phyloP scores from a whole-genome alignment of 2,329 filamentous ascomycete species.

The Monilinia polystroma region DNA sequence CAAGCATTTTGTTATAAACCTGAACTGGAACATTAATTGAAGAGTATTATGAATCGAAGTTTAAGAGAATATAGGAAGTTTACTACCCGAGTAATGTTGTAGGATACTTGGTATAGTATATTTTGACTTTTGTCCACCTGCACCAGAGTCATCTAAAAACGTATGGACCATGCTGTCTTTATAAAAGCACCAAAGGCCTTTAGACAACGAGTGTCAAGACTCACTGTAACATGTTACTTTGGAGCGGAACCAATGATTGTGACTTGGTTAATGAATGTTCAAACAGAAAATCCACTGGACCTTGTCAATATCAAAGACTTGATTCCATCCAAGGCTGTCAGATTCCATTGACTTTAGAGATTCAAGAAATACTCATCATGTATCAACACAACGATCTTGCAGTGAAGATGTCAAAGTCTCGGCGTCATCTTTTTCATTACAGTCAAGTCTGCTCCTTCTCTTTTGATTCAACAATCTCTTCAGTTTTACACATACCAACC shows the following conservation, averaged over 20 bases:
- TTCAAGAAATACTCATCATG: background rate
- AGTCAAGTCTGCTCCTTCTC: background rate
- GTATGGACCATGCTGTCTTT: background rate
- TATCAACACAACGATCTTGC: background rate
- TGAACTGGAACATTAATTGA: no score
- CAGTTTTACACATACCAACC: background rate
- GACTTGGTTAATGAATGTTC: background rate
- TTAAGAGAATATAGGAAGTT: background rate
- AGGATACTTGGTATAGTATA: no score
- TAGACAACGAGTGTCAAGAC: background rate
- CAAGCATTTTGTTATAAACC: no score
- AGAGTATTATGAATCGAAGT: no score
- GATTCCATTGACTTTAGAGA: background rate
- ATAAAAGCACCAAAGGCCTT: background rate
- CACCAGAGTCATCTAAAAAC: background rate
- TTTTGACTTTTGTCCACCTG: no score
- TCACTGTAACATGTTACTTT: background rate
- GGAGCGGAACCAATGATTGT: background rate
- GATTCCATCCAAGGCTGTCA: background rate
- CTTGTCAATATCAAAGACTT: background rate
- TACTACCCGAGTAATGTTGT: background rate
- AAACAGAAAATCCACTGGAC: background rate
- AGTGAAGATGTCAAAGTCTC: background rate
- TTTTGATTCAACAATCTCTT: background rate
- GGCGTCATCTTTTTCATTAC: background rate